A percentile compares a stretch with the other conserved stretches of the same genome.
These are phyloP conservation scores for Yamadazyma pseudoaaseri DNA, from an alignment of 1,139 yeast species.

Conservation along the genomic window DNA sequence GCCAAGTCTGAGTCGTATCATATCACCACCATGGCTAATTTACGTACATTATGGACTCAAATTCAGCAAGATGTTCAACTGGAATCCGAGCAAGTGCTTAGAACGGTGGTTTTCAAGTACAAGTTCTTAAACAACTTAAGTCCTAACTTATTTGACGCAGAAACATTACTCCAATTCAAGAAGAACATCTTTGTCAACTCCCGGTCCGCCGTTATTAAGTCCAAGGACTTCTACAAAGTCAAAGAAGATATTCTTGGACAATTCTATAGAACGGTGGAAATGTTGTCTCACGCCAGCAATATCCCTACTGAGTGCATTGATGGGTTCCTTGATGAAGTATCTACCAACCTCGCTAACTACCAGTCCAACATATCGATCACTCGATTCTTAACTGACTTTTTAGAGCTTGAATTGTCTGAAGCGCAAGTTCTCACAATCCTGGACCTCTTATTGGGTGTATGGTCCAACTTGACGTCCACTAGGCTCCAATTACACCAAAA, in stretches of 20 bases:
- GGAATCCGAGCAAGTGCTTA: constrained; percentile 25
- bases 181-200: constrained; percentile 22
- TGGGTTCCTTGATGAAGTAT: constrained; percentile 10
- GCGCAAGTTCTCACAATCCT: constrained; percentile 18
- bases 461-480: constrained; percentile 60
- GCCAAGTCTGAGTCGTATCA: constrained; percentile 1
- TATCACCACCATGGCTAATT: constrained; percentile 1
- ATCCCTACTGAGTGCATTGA: constrained; percentile 5
- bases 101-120: constrained; percentile 28
- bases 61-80: constrained; percentile 26
- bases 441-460: constrained; percentile 40
- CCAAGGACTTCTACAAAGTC: constrained; percentile 42
- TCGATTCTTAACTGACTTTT: constrained; percentile 13
- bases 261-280: constrained; percentile 22
- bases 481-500: constrained; percentile 67
- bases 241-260: constrained; percentile 41
- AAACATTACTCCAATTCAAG: constrained; percentile 18
- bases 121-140: constrained; percentile 30
- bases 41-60: constrained; percentile 17
- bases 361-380: constrained; percentile 27
- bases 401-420: constrained; percentile 4
- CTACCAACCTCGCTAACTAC: constrained; percentile 25
- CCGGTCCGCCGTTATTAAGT: constrained; percentile 11
- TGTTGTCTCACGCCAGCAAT: constrained; percentile 5
- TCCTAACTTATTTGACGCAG: constrained; percentile 5